Evolutionary conservation across 2,329 filamentous ascomycete species (phyloP), one percentile per base, ranked within the genome.

Genomic region (Clonostachys rhizophaga): DNA sequence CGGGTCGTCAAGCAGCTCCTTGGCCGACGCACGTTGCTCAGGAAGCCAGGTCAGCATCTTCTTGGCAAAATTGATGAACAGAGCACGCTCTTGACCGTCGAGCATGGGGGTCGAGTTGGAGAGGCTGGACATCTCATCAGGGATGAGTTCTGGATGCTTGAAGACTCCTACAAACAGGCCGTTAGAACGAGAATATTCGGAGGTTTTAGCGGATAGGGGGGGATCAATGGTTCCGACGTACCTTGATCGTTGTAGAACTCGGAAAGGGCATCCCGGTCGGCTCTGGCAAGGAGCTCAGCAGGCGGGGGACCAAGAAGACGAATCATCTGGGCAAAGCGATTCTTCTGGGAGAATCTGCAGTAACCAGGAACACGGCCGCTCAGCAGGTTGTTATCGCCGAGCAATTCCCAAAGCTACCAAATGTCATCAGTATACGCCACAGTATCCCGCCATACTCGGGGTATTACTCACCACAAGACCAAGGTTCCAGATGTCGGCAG

Each of bases 401-500:
- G 47, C 39, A 62, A 52, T 34, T 61, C 58, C 54, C 58, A 62
- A 20, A 59, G 40, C 56, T 58, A 43, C 4, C 35, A 36, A 34
- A 24, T 9, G 39, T 55, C 5, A 56, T 50, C 44, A 9, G 39
- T 12, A 11, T 12, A 40, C 11, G 16, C 30, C 6, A 24, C 4
- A 7, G 14, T 10, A 30, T 30, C 24, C 6, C 24, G 24, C 24
- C 8, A 10, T 30, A 30, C 9, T 30, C 8, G 1, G 14, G 24
- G 9, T 20, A 6, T 12, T 13, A 52, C 54, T 40, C 52, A 61
- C 58, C 50, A 64, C 57, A 5, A 58, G 53, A 16, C 58, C 61
- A 8, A 64, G 40, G 40, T 60, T 60, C 58, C 57, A 60, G 14
- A 60, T 60, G 44, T 65, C 62, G 10, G 54, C 56, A n/a, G 60